Percentiles rank a stretch among this genome's conserved stretches.
Conservation (phyloP, 2,329 filamentous ascomycete species). For the Coniochaeta hoffmannii region DNA sequence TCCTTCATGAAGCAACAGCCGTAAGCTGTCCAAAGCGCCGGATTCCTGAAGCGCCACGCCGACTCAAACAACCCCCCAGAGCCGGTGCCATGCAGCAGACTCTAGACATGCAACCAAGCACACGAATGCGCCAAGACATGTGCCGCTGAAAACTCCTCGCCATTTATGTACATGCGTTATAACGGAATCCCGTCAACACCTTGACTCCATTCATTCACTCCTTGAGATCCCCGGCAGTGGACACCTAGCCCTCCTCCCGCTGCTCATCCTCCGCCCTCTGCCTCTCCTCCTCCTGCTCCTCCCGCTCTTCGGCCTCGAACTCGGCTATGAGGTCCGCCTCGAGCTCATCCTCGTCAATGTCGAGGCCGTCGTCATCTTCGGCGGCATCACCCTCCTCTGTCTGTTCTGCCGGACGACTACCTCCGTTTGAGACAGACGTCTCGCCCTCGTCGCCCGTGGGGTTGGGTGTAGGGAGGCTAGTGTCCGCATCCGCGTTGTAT, state of each 20-base stretch:
- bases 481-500: constrained; percentile 21
- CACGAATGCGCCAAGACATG: too few species aligned
- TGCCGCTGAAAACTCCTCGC: too few species aligned
- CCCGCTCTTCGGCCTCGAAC: constrained; percentile 36
- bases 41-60: too few species aligned
- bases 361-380: constrained; percentile 19
- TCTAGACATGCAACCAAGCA: neutral
- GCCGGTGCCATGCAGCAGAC: neutral
- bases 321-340: constrained; percentile 58
- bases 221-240: neutral
- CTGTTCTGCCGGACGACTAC: constrained; percentile 12
- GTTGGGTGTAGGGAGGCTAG: constrained; percentile 31
- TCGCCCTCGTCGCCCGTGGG: constrained; percentile 36
- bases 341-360: constrained; percentile 46
- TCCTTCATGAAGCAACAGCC: too few species aligned
- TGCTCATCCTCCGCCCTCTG: constrained; percentile 5
- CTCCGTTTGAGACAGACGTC: constrained; percentile 15
- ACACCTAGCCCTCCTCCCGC: constrained; percentile 5
- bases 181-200: neutral
- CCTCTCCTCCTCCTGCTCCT: constrained; percentile 8
- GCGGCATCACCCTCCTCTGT: neutral
- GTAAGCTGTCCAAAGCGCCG: too few species aligned
- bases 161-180: too few species aligned
- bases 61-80: too few species aligned
- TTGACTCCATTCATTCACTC: neutral